Evolutionary conservation across 2,329 filamentous ascomycete genomes (phyloP).

Genomic region (Harringtonia aguacate): DNA sequence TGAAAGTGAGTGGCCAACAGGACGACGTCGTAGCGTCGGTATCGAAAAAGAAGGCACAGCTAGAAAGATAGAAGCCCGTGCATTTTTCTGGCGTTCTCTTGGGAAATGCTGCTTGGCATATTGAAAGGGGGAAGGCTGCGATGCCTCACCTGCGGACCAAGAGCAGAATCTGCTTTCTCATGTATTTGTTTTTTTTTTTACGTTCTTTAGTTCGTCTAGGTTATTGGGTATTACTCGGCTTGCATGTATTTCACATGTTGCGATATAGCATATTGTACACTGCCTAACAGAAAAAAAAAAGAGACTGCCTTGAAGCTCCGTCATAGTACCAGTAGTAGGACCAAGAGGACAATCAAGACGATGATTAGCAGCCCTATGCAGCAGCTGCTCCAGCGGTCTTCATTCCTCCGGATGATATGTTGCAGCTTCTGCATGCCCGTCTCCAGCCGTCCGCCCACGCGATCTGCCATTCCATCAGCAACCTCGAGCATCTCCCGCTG

Average conservation of each 20-base stretch:
- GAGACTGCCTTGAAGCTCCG: conserved; percentile 3
- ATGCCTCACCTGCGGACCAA: neutral
- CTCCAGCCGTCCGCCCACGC: conserved; percentile 76
- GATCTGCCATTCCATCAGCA: conserved; percentile 74
- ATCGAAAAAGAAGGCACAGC: too few species aligned
- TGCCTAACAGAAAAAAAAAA: conserved; percentile 4
- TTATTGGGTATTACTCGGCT: too few species aligned
- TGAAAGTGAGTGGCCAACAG: too few species aligned
- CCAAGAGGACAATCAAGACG: conserved; percentile 74
- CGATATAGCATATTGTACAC: too few species aligned
- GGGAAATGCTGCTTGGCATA: neutral
- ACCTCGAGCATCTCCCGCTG: conserved; percentile 81
- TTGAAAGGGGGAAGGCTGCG: neutral
- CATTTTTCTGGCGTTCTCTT: too few species aligned
- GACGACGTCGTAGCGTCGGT: too few species aligned
- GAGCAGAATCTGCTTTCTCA: too few species aligned
- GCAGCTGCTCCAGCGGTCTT: conserved; percentile 79
- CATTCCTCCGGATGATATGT: conserved; percentile 77
- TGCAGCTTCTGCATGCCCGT: conserved; percentile 79
- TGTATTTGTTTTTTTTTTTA: too few species aligned
- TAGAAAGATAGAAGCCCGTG: too few species aligned
- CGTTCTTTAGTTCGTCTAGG: too few species aligned
- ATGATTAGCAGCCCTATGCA: conserved; percentile 85
- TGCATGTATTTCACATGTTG: too few species aligned
- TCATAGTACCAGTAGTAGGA: conserved; percentile 60